Percentiles rank a stretch among this genome's conserved stretches.
phyloP scores from a whole-genome alignment of 257 asterid species.

The Thymus mandschuricus region DNA sequence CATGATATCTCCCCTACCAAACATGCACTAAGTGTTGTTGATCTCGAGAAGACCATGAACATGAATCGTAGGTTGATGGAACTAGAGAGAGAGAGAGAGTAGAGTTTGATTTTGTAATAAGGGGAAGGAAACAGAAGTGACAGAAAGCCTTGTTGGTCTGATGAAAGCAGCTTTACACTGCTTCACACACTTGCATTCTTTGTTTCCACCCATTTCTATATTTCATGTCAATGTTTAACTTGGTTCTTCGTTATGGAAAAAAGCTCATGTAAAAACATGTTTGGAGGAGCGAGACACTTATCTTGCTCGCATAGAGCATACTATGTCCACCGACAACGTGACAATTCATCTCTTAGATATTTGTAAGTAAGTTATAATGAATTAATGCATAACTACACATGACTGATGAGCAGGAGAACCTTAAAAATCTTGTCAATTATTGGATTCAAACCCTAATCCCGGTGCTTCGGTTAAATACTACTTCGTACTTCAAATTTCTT shows the following conservation, averaged over 20 bases:
- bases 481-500: too few relatives aligned
- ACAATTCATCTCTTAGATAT: too few relatives aligned
- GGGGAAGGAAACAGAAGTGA: constrained; percentile 35
- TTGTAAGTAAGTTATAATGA: too few relatives aligned
- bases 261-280: too few relatives aligned
- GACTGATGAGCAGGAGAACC: background rate
- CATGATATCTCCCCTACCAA: too few relatives aligned
- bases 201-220: constrained; percentile 1
- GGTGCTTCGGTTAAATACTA: constrained; percentile 24
- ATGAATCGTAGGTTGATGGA: constrained; percentile 40
- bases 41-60: constrained; percentile 31
- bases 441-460: constrained; percentile 43
- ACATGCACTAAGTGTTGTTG: constrained; percentile 12
- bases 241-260: background rate
- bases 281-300: too few relatives aligned
- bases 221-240: background rate
- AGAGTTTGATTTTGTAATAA: background rate
- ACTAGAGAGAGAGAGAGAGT: constrained; percentile 24
- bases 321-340: too few relatives aligned
- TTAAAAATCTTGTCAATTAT: background rate
- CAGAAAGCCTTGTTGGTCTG: constrained; percentile 37
- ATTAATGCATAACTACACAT: too few relatives aligned
- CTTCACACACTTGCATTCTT: constrained; percentile 19
- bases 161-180: constrained; percentile 39
- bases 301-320: too few relatives aligned